Percentiles rank a stretch among this genome's conserved stretches.
Conservation (phyloP, 768 basidiomycete species). For the Vararia minispora region DNA sequence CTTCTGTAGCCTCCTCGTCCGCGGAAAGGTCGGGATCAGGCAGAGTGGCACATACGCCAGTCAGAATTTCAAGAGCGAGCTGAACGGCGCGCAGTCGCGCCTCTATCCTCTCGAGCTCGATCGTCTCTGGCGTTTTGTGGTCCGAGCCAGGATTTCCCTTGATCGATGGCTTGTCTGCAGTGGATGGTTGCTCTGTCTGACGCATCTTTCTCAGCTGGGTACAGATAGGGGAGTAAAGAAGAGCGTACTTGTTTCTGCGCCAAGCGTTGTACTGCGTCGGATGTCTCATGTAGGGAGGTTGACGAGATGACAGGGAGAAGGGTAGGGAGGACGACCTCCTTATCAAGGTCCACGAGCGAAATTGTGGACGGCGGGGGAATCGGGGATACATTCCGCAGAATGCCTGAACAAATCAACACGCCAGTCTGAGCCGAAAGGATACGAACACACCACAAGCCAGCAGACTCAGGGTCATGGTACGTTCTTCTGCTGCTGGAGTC, state of each 20-base stretch:
- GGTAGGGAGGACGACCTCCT: conserved; percentile 59
- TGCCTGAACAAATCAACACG: conserved; percentile 33
- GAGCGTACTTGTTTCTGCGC: conserved; percentile 37
- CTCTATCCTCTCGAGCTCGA: conserved; percentile 68
- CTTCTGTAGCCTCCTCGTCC: conserved; percentile 22
- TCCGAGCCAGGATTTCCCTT: conserved; percentile 67
- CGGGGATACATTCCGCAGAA: conserved; percentile 67
- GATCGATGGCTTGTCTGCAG: conserved; percentile 43
- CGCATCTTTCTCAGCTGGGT: neutral
- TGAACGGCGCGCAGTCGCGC: conserved; percentile 60
- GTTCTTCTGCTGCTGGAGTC: conserved; percentile 37
- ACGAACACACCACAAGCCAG: conserved; percentile 48
- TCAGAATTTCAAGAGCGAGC: conserved; percentile 80
- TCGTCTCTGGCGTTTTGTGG: conserved; percentile 56
- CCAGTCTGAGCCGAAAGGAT: neutral
- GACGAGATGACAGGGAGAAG: conserved; percentile 56
- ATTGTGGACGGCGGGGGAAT: conserved; percentile 56
- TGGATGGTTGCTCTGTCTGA: neutral
- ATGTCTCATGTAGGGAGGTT: conserved; percentile 39
- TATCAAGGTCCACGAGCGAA: conserved; percentile 57
- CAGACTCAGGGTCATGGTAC: conserved; percentile 43
- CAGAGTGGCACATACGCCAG: conserved; percentile 77
- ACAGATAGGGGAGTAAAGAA: neutral
- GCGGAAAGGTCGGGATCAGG: conserved; percentile 55
- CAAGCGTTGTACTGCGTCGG: conserved; percentile 39